Evolutionary conservation across 2,329 filamentous ascomycete species (phyloP).

Genomic region (Claviceps spartinae): DNA sequence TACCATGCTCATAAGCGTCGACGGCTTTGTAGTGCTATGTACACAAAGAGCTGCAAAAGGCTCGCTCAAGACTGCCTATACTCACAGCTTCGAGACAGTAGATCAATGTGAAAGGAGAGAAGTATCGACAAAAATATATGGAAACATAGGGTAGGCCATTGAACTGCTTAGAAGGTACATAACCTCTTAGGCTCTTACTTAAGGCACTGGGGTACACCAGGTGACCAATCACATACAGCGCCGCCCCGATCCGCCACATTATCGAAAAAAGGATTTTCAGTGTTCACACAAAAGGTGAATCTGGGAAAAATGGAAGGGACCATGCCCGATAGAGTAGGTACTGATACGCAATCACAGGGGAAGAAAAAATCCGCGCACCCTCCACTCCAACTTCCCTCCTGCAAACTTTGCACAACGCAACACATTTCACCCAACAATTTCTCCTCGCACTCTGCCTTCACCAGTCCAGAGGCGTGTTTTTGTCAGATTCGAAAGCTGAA

Average conservation of each 20-base stretch:
- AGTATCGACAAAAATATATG: too few relatives aligned
- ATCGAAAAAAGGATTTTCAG: constrained; percentile 5
- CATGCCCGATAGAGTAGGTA: too few relatives aligned
- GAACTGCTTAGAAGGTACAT: background rate
- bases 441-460: constrained; percentile 13
- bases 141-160: constrained; percentile 1
- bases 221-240: constrained; percentile 5
- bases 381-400: constrained; percentile 11
- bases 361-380: constrained; percentile 12
- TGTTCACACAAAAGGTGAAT: background rate
- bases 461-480: constrained; percentile 11
- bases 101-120: too few relatives aligned
- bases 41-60: too few relatives aligned
- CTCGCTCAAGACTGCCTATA: too few relatives aligned
- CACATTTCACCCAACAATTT: constrained; percentile 2
- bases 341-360: constrained; percentile 1
- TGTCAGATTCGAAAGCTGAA: background rate
- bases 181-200: too few relatives aligned
- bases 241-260: background rate
- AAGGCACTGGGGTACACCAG: background rate
- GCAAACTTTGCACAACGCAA: constrained; percentile 10
- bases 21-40: too few relatives aligned
- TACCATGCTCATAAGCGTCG: too few relatives aligned
- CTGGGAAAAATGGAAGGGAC: constrained; percentile 8
- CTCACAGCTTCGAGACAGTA: too few relatives aligned